Base-by-base conservation (phyloP, 2,329 filamentous ascomycete species). In the Ambrosiella xylebori region DNA sequence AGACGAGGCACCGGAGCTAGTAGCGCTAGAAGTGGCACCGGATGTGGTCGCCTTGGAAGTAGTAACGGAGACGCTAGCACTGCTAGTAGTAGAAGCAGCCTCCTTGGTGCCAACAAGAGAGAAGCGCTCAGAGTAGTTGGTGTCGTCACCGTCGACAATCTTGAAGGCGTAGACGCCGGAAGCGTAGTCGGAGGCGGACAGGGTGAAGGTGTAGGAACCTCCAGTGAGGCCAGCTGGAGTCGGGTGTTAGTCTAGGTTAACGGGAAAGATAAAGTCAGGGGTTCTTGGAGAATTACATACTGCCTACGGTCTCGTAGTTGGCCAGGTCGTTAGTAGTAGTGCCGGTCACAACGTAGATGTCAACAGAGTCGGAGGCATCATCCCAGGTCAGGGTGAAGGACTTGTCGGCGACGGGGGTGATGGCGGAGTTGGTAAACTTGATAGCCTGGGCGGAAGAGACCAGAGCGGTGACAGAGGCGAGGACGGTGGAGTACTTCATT, bases 281-380 rank as follows among this genome's bases (percentile, higher is more conserved):
- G 27, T 27, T 7, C 9, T 19, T 8, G 2, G 9, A 35, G 12
- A 15, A 7, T 8, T 8, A 75, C 79, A 69, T 71, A 82, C 80
- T 65, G 61, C 71, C 74, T 64, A 84, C 68, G 62, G 68, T 64
- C 49, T 71, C 64, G 44, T 73, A 62, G 59, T 70, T 64, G 38
- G 69, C 64, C 62, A 79, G 76, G 56, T 67, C 70, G 62, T 62
- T 58, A 62, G 73, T 69, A 60, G 67, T 67, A 3, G 67, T 64
- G 63, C 80, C 81, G 60, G 76, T 76, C 58, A 83, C 70, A 61
- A 84, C 74, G 64, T 68, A 65, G 66, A 84, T 75, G 63, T 70
- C 71, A 65, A 81, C 70, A 60, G 70, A 69, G 45, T 69, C 67
- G 58, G 69, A 70, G 44, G 67, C 66, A 67, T 72, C 66, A 17